These are phyloP conservation scores for Musa acuminata DNA, from an alignment of 176 grass and related monocot species.

Conservation along the genomic window DNA sequence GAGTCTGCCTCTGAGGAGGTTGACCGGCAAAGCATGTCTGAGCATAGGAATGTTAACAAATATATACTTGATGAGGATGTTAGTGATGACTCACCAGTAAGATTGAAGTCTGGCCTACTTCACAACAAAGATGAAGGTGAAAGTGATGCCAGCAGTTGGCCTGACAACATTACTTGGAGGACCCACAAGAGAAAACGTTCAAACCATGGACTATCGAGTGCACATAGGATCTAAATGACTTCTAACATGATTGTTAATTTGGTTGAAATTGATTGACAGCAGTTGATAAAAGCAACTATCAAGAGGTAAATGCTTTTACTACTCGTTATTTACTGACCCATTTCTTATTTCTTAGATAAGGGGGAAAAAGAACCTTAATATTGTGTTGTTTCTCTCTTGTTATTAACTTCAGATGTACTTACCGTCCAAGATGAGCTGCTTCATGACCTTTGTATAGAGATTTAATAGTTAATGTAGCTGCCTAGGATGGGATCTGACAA, in stretches of 20 bases:
- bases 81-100: conserved; percentile 16
- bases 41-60: conserved; percentile 27
- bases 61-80: conserved; percentile 26
- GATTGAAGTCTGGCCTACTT: not conserved
- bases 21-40: conserved; percentile 24
- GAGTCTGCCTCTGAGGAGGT: conserved; percentile 25
- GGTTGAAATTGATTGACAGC: not conserved
- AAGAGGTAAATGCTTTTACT: not conserved
- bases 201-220: conserved; percentile 39
- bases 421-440: too few relatives aligned
- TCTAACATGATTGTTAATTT: not conserved
- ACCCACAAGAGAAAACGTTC: conserved; percentile 84
- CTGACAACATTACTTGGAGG: conserved; percentile 53
- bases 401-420: too few relatives aligned
- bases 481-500: too few relatives aligned
- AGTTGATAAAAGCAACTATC: not conserved
- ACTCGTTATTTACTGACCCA: not conserved
- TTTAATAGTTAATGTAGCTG: too few relatives aligned
- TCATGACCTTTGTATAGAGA: too few relatives aligned
- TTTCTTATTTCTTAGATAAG: too few relatives aligned
- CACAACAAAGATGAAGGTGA: conserved; percentile 21
- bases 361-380: too few relatives aligned
- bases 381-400: too few relatives aligned
- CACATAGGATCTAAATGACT: conserved; percentile 27
- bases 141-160: conserved; percentile 36